These are phyloP conservation scores for Hymenoscyphus albidus DNA, from an alignment of 2,329 filamentous ascomycete species.

Conservation along the genomic window DNA sequence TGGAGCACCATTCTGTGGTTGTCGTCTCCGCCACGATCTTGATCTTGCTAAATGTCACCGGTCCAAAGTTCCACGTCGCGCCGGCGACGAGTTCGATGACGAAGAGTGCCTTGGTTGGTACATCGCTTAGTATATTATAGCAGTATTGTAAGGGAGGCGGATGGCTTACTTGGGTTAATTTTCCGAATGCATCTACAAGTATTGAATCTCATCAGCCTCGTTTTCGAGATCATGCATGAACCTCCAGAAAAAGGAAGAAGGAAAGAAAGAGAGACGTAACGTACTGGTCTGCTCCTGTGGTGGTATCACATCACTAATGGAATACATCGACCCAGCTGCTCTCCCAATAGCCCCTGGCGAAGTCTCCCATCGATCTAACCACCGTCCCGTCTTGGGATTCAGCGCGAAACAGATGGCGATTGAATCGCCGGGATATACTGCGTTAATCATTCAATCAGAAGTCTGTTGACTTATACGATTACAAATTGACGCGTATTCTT, in stretches of 20 bases:
- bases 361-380: conserved; percentile 5
- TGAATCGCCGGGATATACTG: conserved; percentile 10
- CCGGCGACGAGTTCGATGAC: conserved; percentile 8
- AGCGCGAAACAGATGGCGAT: conserved; percentile 9
- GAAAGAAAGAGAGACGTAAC: background rate
- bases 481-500: too few species aligned
- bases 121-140: too few species aligned
- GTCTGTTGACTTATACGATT: background rate
- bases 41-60: conserved; percentile 6
- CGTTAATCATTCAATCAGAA: too few species aligned
- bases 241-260: too few species aligned
- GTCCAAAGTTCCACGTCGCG: conserved; percentile 12
- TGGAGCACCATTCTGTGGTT: conserved; percentile 6
- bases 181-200: conserved; percentile 3
- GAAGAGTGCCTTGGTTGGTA: conserved; percentile 5
- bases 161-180: conserved; percentile 9
- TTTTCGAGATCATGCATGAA: background rate
- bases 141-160: background rate
- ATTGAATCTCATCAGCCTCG: background rate
- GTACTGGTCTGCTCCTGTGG: background rate
- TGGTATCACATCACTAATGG: conserved; percentile 1
- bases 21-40: conserved; percentile 7
- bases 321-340: conserved; percentile 6
- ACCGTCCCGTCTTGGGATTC: conserved; percentile 3
- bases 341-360: background rate